These are phyloP conservation scores for Coffea eugenioides DNA, from an alignment of 257 asterid species.

Conservation along the genomic window DNA sequence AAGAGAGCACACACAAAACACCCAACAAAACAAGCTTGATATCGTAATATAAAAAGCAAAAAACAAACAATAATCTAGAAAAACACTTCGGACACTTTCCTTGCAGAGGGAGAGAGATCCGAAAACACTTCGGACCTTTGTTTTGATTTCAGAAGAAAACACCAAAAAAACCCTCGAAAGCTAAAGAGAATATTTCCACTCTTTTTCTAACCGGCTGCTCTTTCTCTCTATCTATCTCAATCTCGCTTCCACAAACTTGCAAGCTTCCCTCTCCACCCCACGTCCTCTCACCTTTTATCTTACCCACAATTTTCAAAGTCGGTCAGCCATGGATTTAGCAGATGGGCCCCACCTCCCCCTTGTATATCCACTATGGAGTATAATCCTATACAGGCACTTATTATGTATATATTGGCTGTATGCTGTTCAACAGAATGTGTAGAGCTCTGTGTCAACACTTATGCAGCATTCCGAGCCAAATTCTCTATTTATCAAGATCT, in stretches of 20 bases:
- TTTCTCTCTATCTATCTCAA: constrained; percentile 15
- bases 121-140: constrained; percentile 28
- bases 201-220: constrained; percentile 31
- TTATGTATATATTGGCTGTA: constrained; percentile 48
- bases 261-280: constrained; percentile 18
- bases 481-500: constrained; percentile 45
- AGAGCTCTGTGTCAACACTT: constrained; percentile 60
- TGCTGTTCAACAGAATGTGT: constrained; percentile 83
- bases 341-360: constrained; percentile 37
- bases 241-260: constrained; percentile 7
- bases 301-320: constrained; percentile 43
- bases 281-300: constrained; percentile 49
- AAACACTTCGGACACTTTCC: constrained; percentile 11
- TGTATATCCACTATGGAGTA: constrained; percentile 13
- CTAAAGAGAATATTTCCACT: constrained; percentile 55
- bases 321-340: constrained; percentile 74
- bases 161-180: constrained; percentile 53
- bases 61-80: constrained; percentile 34
- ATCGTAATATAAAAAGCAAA: constrained; percentile 23
- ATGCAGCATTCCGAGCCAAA: constrained; percentile 61
- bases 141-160: constrained; percentile 51
- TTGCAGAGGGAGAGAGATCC: constrained; percentile 37
- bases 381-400: constrained; percentile 15
- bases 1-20: constrained; percentile 23
- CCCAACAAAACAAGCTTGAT: constrained; percentile 24